Base-by-base conservation (phyloP, 345 rosid species). In the Lumnitzera racemosa region DNA sequence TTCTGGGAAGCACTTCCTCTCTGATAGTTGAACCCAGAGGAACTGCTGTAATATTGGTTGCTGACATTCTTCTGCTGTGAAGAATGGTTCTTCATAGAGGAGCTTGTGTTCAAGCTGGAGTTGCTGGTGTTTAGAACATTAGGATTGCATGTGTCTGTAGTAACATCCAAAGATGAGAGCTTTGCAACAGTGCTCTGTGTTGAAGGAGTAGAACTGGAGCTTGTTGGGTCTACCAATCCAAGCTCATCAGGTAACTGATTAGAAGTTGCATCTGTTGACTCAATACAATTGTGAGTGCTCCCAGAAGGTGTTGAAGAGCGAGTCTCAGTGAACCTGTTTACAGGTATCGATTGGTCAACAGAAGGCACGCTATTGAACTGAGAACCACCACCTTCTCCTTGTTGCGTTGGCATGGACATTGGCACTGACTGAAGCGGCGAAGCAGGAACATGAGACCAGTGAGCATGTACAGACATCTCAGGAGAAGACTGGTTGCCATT, bases 381-480 rank as follows among this genome's bases (percentile, higher is more conserved):
- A 71, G 86, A 67, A 6, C 57, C 61, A 17, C 57, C 72, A 67
- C 79, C 97, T 46, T 78, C 68, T 47, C 76, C 89, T 65, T 79
- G 96, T 73, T 82, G 96, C 73, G 79, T 67, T 62, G 87, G 83
- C 76, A 80, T 63, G 49, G 89, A 66, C 47, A 76, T 76, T 51
- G 86, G 69, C 55, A 68, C 67, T 16, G 82, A 70, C 51, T 80
- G 95, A 51, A 82, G 77, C 16, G 84, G 72, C 0, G 87, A 62
- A 64, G 81, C 58, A 46, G 96, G 81, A 76, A 86, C 73, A 74
- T 84, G 91, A 0, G 95, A 73, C 96, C 99, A 90, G 48, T 78
- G 87, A 74, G 89, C 85, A 74, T 85, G 90, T 56, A 81, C 78
- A 2, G 91, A 73, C 74, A 81, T 72, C 70, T 90, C 95, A 51